Evolutionary conservation across 2,329 filamentous ascomycete genomes (phyloP).

Genomic region (Phialemonium atrogriseum): DNA sequence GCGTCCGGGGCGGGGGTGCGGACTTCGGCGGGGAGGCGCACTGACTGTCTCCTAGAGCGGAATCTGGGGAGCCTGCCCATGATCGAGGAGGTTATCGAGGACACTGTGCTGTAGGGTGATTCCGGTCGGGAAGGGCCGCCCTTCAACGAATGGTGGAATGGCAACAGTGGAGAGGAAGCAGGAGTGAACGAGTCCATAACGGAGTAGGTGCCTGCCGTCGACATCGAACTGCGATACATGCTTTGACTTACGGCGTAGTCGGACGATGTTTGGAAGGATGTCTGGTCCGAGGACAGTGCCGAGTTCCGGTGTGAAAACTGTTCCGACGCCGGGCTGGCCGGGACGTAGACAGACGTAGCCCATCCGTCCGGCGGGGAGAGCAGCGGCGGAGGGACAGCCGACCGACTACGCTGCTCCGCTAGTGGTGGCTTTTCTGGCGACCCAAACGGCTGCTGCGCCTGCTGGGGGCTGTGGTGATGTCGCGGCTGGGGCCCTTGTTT

Average conservation of each 20-base stretch:
- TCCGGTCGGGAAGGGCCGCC: too few species aligned
- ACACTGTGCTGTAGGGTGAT: neutral
- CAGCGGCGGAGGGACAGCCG: too few species aligned
- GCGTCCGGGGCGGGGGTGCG: neutral
- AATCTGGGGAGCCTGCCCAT: slow-evolving; percentile 2
- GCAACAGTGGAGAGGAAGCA: neutral
- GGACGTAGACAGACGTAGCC: slow-evolving; percentile 1
- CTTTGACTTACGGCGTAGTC: neutral
- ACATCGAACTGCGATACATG: slow-evolving; percentile 2
- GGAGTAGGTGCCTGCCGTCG: slow-evolving; percentile 1
- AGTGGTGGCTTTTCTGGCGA: too few species aligned
- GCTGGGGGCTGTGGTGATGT: neutral
- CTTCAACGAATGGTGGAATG: neutral
- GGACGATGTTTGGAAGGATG: slow-evolving; percentile 3
- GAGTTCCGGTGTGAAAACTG: too few species aligned
- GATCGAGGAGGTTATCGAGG: neutral
- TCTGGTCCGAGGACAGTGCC: slow-evolving; percentile 1
- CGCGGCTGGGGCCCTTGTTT: slow-evolving; percentile 1
- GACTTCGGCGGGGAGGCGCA: neutral
- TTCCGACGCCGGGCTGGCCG: neutral
- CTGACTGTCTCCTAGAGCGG: slow-evolving; percentile 1
- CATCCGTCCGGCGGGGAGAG: too few species aligned
- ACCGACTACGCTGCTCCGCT: neutral
- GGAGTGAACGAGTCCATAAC: slow-evolving; percentile 1
- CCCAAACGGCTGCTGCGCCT: too few species aligned